Evolutionary conservation across 2,329 filamentous ascomycete species (phyloP).

Genomic region (Gliomastix tumulicola): DNA sequence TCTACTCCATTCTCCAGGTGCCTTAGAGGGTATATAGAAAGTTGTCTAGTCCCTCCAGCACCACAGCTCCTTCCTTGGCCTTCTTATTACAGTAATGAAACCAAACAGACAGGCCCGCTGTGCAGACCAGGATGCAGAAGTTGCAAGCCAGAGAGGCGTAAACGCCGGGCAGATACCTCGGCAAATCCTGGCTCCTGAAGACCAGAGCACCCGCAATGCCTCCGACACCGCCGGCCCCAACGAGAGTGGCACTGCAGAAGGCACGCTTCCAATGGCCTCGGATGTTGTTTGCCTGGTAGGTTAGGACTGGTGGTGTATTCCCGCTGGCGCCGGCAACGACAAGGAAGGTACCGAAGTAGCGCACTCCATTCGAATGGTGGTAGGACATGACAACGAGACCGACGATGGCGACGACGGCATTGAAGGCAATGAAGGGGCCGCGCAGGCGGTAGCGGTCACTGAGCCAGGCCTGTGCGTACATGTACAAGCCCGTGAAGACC

Average conservation of each 20-base stretch:
- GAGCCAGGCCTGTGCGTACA: too few species aligned
- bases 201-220: slow-evolving; percentile 11
- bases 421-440: too few species aligned
- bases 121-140: neutral
- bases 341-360: slow-evolving; percentile 14
- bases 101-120: neutral
- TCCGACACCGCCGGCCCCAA: slow-evolving; percentile 12
- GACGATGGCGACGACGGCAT: too few species aligned
- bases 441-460: too few species aligned
- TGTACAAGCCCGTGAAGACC: too few species aligned
- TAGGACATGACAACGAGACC: too few species aligned
- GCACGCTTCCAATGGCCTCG: slow-evolving; percentile 15
- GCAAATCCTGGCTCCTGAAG: slow-evolving; percentile 10
- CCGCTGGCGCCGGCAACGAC: slow-evolving; percentile 9
- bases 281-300: slow-evolving; percentile 14
- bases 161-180: slow-evolving; percentile 7
- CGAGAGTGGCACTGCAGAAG: slow-evolving; percentile 11
- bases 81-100: neutral
- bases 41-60: neutral
- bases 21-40: neutral
- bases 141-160: slow-evolving; percentile 2
- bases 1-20: too few species aligned
- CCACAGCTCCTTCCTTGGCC: neutral
- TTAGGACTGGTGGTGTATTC: slow-evolving; percentile 7
- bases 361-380: slow-evolving; percentile 3